Conservation (phyloP, 2,329 filamentous ascomycete species). For the Botrytis squamosa region DNA sequence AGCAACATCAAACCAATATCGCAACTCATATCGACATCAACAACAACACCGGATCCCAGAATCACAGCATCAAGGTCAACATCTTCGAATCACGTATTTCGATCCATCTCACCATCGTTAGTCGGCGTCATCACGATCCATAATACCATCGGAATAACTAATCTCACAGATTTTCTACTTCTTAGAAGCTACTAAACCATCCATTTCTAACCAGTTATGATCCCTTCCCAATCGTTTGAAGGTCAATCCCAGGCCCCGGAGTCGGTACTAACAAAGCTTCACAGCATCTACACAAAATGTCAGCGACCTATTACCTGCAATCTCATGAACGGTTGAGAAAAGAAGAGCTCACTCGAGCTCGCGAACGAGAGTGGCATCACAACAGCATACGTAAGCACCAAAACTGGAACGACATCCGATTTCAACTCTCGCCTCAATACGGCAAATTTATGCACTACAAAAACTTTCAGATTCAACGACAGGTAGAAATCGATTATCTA, state of each 20-base stretch:
- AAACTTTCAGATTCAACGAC: not conserved
- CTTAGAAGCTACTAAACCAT: not conserved
- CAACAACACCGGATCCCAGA: not conserved
- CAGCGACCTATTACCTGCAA: not conserved
- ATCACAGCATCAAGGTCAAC: not conserved
- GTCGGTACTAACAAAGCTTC: not conserved
- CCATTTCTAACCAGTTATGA: not conserved
- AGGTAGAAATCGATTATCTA: not conserved
- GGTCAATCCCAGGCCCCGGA: too few relatives aligned
- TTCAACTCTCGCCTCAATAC: not conserved
- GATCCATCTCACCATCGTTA: not conserved
- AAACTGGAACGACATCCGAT: not conserved
- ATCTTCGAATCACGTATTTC: not conserved
- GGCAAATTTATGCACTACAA: not conserved
- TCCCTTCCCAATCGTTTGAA: not conserved
- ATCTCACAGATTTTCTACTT: not conserved
- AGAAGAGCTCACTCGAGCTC: not conserved
- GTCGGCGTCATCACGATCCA: not conserved
- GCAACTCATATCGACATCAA: not conserved
- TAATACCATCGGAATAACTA: not conserved
- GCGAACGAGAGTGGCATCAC: not conserved
- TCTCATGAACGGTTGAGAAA: not conserved
- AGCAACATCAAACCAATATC: not conserved
- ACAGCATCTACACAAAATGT: not conserved
- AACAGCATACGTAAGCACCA: not conserved